Conservation (phyloP, 2,329 filamentous ascomycete species). For the Exophiala aquamarina region DNA sequence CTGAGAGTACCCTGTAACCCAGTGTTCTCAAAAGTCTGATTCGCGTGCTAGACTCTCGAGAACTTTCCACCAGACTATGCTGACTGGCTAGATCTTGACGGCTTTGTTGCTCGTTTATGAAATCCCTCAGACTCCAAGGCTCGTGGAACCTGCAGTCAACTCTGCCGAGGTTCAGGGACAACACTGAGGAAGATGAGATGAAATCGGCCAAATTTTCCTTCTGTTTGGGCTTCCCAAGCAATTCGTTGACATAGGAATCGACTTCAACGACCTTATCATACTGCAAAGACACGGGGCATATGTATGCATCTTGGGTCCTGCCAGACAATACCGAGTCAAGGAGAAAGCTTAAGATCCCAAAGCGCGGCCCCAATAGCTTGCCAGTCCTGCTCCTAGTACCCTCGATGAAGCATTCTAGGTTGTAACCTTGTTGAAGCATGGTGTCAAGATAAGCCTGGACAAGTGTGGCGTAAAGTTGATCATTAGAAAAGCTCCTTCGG, state of each 20-base stretch:
- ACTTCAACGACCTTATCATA: conserved; percentile 99
- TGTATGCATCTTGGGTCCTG: conserved; percentile 83
- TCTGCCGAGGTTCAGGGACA: conserved; percentile 83
- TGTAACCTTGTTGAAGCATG: conserved; percentile 83
- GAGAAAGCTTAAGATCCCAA: conserved; percentile 89
- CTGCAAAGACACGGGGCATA: conserved; percentile 94
- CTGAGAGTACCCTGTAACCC: conserved; percentile 86
- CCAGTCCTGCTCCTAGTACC: conserved; percentile 89
- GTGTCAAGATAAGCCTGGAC: conserved; percentile 97
- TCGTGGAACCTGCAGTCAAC: conserved; percentile 96
- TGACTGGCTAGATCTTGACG: conserved; percentile 46
- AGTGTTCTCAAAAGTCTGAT: conserved; percentile 79
- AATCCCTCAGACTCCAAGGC: conserved; percentile 85
- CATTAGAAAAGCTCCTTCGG: conserved; percentile 85
- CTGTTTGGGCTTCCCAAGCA: conserved; percentile 90
- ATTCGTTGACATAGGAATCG: conserved; percentile 91
- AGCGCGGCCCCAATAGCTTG: conserved; percentile 90
- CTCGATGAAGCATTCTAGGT: conserved; percentile 97
- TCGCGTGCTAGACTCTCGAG: conserved; percentile 43
- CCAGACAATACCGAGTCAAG: conserved; percentile 87
- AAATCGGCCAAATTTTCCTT: conserved; percentile 93
- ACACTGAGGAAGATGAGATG: conserved; percentile 80
- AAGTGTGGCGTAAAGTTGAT: conserved; percentile 84
- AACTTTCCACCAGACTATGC: conserved; percentile 36
- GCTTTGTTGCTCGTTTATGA: conserved; percentile 73